phyloP scores from a whole-genome alignment of 352 stramenopile species.

The Globisporangium barbulae region DNA sequence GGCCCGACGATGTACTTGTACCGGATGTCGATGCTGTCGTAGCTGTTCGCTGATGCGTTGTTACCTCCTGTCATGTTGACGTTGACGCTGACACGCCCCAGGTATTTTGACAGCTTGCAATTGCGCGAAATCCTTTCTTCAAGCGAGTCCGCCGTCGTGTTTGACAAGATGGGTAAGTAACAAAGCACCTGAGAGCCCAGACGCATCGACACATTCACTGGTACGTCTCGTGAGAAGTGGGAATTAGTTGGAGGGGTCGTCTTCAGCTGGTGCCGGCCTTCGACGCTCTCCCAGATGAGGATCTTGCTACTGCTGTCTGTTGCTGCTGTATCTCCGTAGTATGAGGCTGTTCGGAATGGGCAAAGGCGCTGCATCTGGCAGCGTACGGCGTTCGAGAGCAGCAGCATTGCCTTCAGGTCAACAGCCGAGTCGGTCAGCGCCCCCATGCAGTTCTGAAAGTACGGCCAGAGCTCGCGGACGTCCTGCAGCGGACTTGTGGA shows the following conservation, averaged over 20 bases:
- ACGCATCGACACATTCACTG: constrained; percentile 34
- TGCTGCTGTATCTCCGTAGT: constrained; percentile 8
- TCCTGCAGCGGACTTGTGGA: constrained; percentile 12
- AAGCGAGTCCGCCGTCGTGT: constrained; percentile 21
- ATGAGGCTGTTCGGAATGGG: constrained; percentile 20
- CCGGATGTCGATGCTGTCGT: constrained; percentile 27
- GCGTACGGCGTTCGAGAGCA: constrained; percentile 44
- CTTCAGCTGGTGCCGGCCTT: constrained; percentile 21
- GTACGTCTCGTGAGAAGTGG: constrained; percentile 8
- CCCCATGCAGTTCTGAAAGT: constrained; percentile 31
- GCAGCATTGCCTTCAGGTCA: constrained; percentile 33
- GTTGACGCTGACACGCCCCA: constrained; percentile 29
- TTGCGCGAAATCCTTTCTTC: constrained; percentile 32
- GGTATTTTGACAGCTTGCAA: constrained; percentile 44
- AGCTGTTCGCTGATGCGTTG: constrained; percentile 11
- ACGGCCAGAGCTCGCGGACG: constrained; percentile 33
- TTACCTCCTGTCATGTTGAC: constrained; percentile 21
- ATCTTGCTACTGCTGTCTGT: constrained; percentile 21
- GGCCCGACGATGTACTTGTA: constrained; percentile 54
- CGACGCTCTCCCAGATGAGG: constrained; percentile 45
- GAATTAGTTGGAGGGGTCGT: neutral
- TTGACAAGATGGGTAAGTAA: constrained; percentile 31
- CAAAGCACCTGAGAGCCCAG: constrained; percentile 35
- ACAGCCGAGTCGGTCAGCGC: neutral
- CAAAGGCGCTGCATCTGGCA: constrained; percentile 54